Percentiles rank a stretch among this genome's conserved stretches.
Evolutionary conservation across 164 flowering plant species (phyloP).

Genomic region (Buxus sempervirens): DNA sequence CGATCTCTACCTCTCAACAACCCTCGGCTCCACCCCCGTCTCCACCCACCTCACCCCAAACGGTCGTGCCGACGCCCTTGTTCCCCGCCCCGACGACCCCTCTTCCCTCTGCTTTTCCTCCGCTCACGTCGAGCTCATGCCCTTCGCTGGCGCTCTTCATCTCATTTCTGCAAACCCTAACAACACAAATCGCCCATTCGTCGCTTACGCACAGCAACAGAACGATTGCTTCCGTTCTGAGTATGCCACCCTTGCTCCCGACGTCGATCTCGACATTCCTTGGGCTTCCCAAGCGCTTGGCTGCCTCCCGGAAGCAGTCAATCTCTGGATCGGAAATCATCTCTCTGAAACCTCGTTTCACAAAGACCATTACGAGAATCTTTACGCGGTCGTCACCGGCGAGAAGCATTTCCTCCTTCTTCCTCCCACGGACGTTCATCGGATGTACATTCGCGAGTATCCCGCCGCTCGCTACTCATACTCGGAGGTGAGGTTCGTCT

Average conservation of each 20-base stretch:
- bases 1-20: conserved; percentile 34
- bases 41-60: conserved; percentile 58
- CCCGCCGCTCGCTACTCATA: conserved; percentile 72
- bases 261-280: conserved; percentile 61
- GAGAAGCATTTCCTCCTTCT: conserved; percentile 85
- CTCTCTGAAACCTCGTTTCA: conserved; percentile 81
- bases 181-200: conserved; percentile 18
- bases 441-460: conserved; percentile 68
- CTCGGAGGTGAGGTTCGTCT: conserved; percentile 33
- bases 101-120: conserved; percentile 67
- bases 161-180: conserved; percentile 11
- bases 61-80: conserved; percentile 58
- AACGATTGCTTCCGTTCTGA: conserved; percentile 79
- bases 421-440: conserved; percentile 92
- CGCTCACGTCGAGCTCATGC: conserved; percentile 51
- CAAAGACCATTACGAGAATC: conserved; percentile 95
- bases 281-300: conserved; percentile 92
- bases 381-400: conserved; percentile 82
- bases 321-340: conserved; percentile 84
- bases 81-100: conserved; percentile 21
- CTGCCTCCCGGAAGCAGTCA: conserved; percentile 82
- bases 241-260: conserved; percentile 47
- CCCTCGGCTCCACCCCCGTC: conserved; percentile 40
- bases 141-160: conserved; percentile 37
- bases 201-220: conserved; percentile 88